These are phyloP conservation scores for Benincasa hispida DNA, from an alignment of 306 rosid species.

Conservation along the genomic window DNA sequence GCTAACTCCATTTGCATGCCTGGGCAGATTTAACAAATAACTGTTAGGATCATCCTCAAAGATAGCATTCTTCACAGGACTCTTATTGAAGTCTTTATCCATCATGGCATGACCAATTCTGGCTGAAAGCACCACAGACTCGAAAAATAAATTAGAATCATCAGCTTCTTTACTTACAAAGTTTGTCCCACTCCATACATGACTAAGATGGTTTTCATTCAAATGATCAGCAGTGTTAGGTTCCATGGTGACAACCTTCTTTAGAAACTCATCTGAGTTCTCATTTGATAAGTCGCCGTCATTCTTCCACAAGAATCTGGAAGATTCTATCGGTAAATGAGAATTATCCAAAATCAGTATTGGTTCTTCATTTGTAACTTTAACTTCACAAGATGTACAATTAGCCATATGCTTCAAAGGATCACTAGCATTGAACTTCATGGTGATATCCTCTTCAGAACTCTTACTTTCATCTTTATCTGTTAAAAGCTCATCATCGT, in stretches of 20 bases:
- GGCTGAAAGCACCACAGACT: constrained; percentile 7
- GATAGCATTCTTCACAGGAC: constrained; percentile 8
- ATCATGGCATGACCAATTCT: constrained; percentile 12
- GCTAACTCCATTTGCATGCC: constrained; percentile 7
- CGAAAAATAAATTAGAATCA: constrained; percentile 18
- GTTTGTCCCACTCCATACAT: constrained; percentile 10
- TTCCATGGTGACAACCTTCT: background rate
- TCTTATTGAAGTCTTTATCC: constrained; percentile 9
- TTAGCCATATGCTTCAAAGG: background rate
- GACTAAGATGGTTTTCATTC: constrained; percentile 16
- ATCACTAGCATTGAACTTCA: background rate
- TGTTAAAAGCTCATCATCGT: background rate
- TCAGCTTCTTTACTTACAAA: constrained; percentile 8
- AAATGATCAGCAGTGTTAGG: constrained; percentile 17
- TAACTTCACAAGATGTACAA: background rate
- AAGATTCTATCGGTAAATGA: background rate
- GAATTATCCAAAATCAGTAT: background rate
- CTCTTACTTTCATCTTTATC: background rate
- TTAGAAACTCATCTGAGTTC: constrained; percentile 11
- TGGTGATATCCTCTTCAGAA: background rate
- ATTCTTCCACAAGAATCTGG: background rate
- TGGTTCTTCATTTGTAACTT: background rate
- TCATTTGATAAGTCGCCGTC: constrained; percentile 13
- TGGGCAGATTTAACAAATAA: constrained; percentile 18
- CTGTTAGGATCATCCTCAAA: constrained; percentile 10